A percentile compares a stretch with the other conserved stretches of the same genome.
Evolutionary conservation across 331 rosid genomes (phyloP).

Genomic region (Pyracantha coccinea): DNA sequence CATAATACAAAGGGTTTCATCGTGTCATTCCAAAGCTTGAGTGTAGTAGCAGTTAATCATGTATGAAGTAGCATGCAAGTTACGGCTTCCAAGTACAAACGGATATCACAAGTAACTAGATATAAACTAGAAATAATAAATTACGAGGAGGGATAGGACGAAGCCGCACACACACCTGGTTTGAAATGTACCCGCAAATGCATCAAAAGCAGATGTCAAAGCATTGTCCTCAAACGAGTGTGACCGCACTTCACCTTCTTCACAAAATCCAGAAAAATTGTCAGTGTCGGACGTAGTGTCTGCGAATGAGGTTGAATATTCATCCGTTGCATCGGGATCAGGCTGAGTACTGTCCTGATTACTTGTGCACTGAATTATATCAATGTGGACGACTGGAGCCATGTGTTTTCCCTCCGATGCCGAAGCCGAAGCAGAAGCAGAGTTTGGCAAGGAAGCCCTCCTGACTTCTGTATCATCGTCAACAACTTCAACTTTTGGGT

Average conservation of each 20-base stretch:
- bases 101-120: neutral
- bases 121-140: neutral
- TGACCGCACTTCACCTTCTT: conserved; percentile 74
- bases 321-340: conserved; percentile 77
- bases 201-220: conserved; percentile 35
- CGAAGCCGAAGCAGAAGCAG: conserved; percentile 22
- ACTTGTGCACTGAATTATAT: conserved; percentile 49
- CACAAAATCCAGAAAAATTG: conserved; percentile 49
- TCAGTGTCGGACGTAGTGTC: conserved; percentile 49
- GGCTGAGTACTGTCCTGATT: conserved; percentile 30
- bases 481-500: conserved; percentile 17
- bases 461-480: conserved; percentile 10
- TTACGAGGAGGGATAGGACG: no score
- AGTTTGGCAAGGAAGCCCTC: neutral
- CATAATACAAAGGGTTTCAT: neutral
- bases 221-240: conserved; percentile 39
- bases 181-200: conserved; percentile 29
- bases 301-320: conserved; percentile 79
- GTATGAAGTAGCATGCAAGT: neutral
- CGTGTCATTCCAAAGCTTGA: neutral
- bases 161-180: conserved; percentile 37
- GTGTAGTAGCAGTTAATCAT: neutral
- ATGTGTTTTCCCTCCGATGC: conserved; percentile 27
- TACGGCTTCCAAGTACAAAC: neutral
- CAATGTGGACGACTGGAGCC: conserved; percentile 39